Percentiles rank a stretch among this genome's conserved stretches.
These are phyloP conservation scores for Aspergillus sclerotioniger DNA, from an alignment of 495 filamentous ascomycete genomes.

Conservation along the genomic window DNA sequence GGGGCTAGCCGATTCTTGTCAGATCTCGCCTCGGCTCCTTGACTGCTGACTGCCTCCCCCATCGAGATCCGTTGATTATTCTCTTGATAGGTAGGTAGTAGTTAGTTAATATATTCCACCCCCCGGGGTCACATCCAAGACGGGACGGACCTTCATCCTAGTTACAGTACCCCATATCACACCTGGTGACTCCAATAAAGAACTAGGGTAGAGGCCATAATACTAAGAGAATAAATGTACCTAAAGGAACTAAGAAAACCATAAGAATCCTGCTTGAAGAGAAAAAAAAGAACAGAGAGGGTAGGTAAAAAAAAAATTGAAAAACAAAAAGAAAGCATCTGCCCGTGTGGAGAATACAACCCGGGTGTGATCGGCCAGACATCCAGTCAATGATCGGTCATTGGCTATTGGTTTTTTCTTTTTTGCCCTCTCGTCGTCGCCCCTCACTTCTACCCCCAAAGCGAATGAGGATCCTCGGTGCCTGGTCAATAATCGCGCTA, in stretches of 20 bases:
- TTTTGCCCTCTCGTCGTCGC: not conserved
- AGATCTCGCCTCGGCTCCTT: no score
- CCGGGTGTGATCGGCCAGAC: constrained; percentile 13
- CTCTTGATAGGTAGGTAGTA: no score
- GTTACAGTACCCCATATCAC: no score
- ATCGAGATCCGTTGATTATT: no score
- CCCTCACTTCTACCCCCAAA: not conserved
- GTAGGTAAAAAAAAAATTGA: not conserved
- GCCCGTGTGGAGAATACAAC: not conserved
- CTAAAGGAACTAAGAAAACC: not conserved
- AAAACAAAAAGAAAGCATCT: not conserved
- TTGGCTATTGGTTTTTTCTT: not conserved
- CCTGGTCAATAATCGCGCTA: not conserved
- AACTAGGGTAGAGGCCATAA: no score
- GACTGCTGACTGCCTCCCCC: no score
- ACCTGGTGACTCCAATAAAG: no score
- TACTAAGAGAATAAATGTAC: not conserved
- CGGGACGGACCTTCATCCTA: no score
- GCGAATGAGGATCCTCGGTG: not conserved
- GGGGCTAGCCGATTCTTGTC: no score
- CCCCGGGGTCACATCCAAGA: no score
- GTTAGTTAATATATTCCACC: no score
- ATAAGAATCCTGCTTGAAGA: not conserved
- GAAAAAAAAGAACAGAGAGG: not conserved
- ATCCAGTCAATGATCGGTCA: not conserved